phyloP scores from a whole-genome alignment of 139 green algal species.

The Volvox reticuliferus region DNA sequence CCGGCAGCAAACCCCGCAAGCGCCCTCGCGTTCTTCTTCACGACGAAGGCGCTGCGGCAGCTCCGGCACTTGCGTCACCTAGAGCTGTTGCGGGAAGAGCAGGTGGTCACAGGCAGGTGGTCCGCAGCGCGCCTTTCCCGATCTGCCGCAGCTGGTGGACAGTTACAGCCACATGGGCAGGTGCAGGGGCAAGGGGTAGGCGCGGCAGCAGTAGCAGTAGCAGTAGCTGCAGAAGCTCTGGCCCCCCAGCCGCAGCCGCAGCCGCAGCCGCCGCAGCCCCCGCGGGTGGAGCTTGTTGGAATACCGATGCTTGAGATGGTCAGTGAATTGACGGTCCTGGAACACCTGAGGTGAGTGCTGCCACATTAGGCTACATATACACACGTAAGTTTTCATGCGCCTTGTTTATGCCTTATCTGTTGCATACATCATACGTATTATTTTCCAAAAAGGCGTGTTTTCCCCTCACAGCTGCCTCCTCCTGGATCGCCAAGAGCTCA shows the following conservation, averaged over 20 bases:
- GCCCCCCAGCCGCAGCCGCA: too few relatives aligned
- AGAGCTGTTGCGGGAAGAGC: background rate
- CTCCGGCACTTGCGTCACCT: background rate
- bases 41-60: background rate
- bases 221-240: background rate
- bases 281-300: background rate
- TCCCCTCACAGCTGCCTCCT: constrained; percentile 17
- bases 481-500: background rate
- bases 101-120: too few relatives aligned
- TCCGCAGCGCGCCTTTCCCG: background rate
- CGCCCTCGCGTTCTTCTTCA: background rate
- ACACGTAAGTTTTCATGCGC: too few relatives aligned
- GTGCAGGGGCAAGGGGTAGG: too few relatives aligned
- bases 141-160: background rate
- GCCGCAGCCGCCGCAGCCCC: too few relatives aligned
- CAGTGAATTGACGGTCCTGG: background rate
- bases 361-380: too few relatives aligned
- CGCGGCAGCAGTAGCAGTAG: background rate
- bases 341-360: background rate
- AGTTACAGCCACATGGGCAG: background rate
- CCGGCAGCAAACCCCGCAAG: background rate
- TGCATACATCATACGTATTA: too few relatives aligned
- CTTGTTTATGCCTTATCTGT: too few relatives aligned
- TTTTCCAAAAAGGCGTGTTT: too few relatives aligned
- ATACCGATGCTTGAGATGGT: background rate